Evolutionary conservation across 306 rosid species (phyloP), one percentile per base, ranked within the genome.

Genomic region (Erythrophleum fordii): DNA sequence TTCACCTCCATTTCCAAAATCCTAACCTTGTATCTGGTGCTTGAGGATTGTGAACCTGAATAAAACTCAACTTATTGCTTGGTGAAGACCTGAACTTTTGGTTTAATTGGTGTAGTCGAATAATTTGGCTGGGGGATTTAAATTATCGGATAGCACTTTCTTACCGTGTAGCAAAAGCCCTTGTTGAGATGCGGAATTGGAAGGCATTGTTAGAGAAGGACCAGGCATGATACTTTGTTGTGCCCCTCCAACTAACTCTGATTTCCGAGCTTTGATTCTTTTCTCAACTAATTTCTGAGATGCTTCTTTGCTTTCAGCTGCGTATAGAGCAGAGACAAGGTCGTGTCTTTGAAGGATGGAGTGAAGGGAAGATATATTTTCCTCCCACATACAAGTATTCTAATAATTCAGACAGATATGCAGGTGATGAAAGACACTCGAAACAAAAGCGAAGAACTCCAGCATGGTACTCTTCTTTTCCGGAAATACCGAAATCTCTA

Each of bases 391-490:
- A 93, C 83, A 93, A 93, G 83, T 93, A 93, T 79, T 90, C 96
- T 5, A 90, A 91, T 83, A 93, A 93, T 80, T 93, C 98, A 49
- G 98, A 93, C 70, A 85, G 95, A 79, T 93, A 93, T 81, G 97
- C 98, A 1, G 98, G 97, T 23, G 97, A 93, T 74, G 91, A 75
- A 29, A 85, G 91, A 77, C 88, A 79, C 71, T 82, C 94, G 6
- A 93, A 91, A 79, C 91, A 93, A 88, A 93, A 91, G 88, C 85
- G 92, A 84, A 93, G 97, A 90, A 93, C 98, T 48, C 98, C 98
- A 26, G 98, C 98, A 72, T 93, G 98, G 98, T 93, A 93, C 53
- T 67, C 44, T 73, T 29, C 53, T 72, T 73, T 59, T 35, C 35
- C 31, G 42, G 62, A 51, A 69, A 79, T 46, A 39, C 35, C n/a